Evolutionary conservation across 2,329 filamentous ascomycete species (phyloP), one percentile per base, ranked within the genome.

Genomic region (Arthroderma uncinatum): DNA sequence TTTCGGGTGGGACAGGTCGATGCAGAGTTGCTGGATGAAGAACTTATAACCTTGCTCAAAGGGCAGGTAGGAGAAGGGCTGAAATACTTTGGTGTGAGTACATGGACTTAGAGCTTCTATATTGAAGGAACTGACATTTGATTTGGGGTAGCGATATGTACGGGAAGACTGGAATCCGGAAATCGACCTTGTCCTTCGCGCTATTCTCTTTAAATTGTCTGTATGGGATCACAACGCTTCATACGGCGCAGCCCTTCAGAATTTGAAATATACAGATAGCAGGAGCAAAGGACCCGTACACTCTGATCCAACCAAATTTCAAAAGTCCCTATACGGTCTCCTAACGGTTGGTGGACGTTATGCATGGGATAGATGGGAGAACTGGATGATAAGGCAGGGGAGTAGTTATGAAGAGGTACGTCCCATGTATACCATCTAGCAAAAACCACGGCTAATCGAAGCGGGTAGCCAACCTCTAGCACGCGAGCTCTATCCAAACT

Each of bases 211-310:
- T 78, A 98, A 98, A 73, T 80, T 98, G 61, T 89, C 87, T 14
- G 85, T 98, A 58, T 98, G 93, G 93, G 91, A 97, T 71, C 89
- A 96, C 70, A 85, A 95, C 70, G 89, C 93, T 39, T 94, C 88
- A 4, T 97, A 98, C 71, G 93, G 93, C 59, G 93, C 93, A 9
- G 85, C 89, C 36, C 77, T 98, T 53, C 93, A 98, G 71, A 95
- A 95, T 61, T 79, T 98, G 28, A 85, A 85, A 67, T 97, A 92
- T 67, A 87, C 88, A 9, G 92, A 97, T 69, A 91, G 90, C 53
- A 81, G 92, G 60, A 79, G 78, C 55, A 73, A 73, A 50, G 82
- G 82, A 8, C 74, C 82, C 0, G 80, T 85, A 25, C 74, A 87
- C 54, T 79, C 82, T 10, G 75, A 86, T 14, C 91, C 92, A 0